Percentiles rank a stretch among this genome's conserved stretches.
phyloP scores from a whole-genome alignment of 176 grass and related monocot species.

The Carex cristatella region DNA sequence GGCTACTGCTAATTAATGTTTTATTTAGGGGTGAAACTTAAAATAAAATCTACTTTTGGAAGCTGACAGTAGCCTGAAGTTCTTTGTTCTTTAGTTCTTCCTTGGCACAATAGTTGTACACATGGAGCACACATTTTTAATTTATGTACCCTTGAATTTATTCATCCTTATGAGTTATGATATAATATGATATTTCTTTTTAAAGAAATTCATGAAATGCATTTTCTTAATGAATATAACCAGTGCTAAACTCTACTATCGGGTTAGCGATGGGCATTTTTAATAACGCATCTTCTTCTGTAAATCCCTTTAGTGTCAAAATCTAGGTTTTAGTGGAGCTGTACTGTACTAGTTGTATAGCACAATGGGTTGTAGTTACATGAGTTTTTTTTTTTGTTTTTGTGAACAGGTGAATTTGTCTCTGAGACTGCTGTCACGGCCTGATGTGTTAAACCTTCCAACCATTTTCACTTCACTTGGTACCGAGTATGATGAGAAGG shows the following conservation, averaged over 20 bases:
- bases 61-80: background rate
- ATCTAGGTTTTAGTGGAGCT: background rate
- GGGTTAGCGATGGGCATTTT: background rate
- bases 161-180: background rate
- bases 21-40: too few species aligned
- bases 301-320: background rate
- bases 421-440: conserved; percentile 88
- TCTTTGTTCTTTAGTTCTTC: background rate
- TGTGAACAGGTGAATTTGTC: conserved; percentile 53
- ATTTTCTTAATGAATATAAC: too few species aligned
- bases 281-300: background rate
- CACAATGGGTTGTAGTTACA: background rate
- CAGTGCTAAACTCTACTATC: too few species aligned
- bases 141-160: background rate
- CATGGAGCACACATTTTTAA: background rate
- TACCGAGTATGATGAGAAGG: conserved; percentile 96
- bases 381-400: background rate
- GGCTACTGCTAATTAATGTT: background rate
- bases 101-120: background rate
- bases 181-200: background rate
- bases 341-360: background rate
- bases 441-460: conserved; percentile 67
- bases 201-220: background rate
- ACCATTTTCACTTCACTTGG: conserved; percentile 99
- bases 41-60: background rate